These are phyloP conservation scores for Magnolia kwangsiensis DNA, from an alignment of 164 flowering plant species.

Conservation along the genomic window DNA sequence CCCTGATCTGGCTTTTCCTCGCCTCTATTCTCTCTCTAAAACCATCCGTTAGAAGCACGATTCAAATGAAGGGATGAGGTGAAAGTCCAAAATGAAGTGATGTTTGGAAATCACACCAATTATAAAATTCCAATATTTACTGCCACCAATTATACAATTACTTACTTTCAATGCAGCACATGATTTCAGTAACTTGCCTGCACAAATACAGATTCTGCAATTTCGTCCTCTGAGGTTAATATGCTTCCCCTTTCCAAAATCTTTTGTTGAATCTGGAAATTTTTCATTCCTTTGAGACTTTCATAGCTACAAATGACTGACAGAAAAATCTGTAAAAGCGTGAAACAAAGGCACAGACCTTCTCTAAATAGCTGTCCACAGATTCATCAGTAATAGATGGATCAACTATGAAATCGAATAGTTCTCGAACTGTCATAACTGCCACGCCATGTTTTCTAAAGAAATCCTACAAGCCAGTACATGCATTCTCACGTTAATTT, in stretches of 20 bases:
- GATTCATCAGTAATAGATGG: slow-evolving; percentile 72
- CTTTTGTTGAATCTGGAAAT: slow-evolving; percentile 65
- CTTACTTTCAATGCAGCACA: not conserved
- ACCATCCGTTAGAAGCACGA: not conserved
- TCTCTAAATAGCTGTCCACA: slow-evolving; percentile 77
- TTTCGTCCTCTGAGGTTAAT: slow-evolving; percentile 77
- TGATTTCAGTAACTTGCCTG: slow-evolving; percentile 48
- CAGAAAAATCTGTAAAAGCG: not conserved
- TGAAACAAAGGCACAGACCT: slow-evolving; percentile 37
- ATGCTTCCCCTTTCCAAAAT: slow-evolving; percentile 60
- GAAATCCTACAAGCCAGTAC: slow-evolving; percentile 65
- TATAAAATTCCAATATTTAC: not conserved
- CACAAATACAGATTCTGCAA: slow-evolving; percentile 83
- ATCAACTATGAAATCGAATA: slow-evolving; percentile 95
- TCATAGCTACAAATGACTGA: not conserved
- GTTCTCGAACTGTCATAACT: slow-evolving; percentile 85
- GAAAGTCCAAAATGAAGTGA: too few relatives aligned
- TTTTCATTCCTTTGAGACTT: not conserved
- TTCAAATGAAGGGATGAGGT: not conserved
- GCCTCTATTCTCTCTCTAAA: too few relatives aligned
- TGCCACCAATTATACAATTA: not conserved
- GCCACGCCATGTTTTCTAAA: slow-evolving; percentile 88
- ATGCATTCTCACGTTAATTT: not conserved
- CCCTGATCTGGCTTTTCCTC: too few relatives aligned
- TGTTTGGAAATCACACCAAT: not conserved